phyloP scores from a whole-genome alignment of 1,139 yeast species.

The Geotrichum australiense region DNA sequence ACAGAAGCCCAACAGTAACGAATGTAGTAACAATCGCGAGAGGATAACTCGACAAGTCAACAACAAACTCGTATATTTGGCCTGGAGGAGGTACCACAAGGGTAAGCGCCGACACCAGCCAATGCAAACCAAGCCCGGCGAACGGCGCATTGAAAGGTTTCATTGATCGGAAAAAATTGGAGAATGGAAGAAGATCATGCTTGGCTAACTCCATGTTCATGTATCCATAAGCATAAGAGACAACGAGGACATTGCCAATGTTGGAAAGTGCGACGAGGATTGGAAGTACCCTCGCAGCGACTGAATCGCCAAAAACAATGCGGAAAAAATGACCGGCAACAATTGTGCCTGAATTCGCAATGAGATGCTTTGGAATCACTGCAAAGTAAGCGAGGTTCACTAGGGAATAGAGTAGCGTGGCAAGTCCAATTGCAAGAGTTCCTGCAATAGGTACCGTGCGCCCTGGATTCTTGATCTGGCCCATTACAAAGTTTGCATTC shows the following conservation, averaged over 20 bases:
- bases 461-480: constrained; percentile 67
- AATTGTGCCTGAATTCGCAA: constrained; percentile 58
- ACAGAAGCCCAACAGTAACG: constrained; percentile 64
- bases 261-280: constrained; percentile 65
- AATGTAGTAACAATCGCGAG: constrained; percentile 59
- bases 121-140: constrained; percentile 47
- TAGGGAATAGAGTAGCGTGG: constrained; percentile 56
- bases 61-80: constrained; percentile 67
- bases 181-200: constrained; percentile 66
- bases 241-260: constrained; percentile 70
- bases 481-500: constrained; percentile 72
- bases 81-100: constrained; percentile 66
- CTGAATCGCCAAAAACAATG: constrained; percentile 55
- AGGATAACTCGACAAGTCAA: constrained; percentile 70
- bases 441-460: constrained; percentile 64
- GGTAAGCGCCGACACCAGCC: constrained; percentile 44
- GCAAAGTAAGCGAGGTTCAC: constrained; percentile 69
- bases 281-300: constrained; percentile 55
- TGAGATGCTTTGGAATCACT: constrained; percentile 64
- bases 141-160: constrained; percentile 49
- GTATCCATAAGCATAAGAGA: constrained; percentile 66
- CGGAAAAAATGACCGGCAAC: constrained; percentile 71
- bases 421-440: constrained; percentile 54
- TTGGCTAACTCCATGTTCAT: constrained; percentile 69
- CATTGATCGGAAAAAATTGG: constrained; percentile 45